phyloP scores from a whole-genome alignment of 2,329 filamentous ascomycete species.

The Ceratocystis variospora region DNA sequence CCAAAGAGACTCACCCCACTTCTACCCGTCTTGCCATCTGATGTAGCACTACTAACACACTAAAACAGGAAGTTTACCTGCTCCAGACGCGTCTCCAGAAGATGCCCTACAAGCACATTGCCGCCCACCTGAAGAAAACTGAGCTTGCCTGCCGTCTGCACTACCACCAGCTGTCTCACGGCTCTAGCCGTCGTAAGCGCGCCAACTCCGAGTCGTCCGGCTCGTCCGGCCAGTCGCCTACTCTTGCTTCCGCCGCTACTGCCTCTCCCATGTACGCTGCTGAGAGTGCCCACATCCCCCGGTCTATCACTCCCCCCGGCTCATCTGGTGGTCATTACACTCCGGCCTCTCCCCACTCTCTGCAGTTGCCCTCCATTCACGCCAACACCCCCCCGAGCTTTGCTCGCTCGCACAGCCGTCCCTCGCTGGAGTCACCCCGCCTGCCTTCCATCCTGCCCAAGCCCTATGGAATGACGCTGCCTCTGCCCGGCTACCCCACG shows the following conservation, averaged over 20 bases:
- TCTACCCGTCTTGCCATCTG: background rate
- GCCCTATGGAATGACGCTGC: slow-evolving; percentile 40
- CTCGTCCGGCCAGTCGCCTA: slow-evolving; percentile 40
- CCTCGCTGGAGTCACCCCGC: slow-evolving; percentile 32
- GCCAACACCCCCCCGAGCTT: slow-evolving; percentile 20
- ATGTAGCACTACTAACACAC: background rate
- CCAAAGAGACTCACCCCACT: slow-evolving; percentile 2
- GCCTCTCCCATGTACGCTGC: slow-evolving; percentile 32
- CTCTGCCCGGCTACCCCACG: slow-evolving; percentile 29
- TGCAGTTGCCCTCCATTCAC: slow-evolving; percentile 41
- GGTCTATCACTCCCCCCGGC: slow-evolving; percentile 36
- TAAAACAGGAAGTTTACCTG: slow-evolving; percentile 62
- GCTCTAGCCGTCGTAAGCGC: slow-evolving; percentile 66
- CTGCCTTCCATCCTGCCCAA: slow-evolving; percentile 53
- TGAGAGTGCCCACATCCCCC: slow-evolving; percentile 31
- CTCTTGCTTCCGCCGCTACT: slow-evolving; percentile 34
- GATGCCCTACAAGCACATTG: slow-evolving; percentile 86
- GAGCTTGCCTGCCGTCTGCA: slow-evolving; percentile 77
- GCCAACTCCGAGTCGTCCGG: slow-evolving; percentile 55
- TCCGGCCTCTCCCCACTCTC: slow-evolving; percentile 26
- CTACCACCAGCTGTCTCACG: slow-evolving; percentile 74
- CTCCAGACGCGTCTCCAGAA: slow-evolving; percentile 73
- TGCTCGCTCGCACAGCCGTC: slow-evolving; percentile 7
- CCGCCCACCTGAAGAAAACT: slow-evolving; percentile 72
- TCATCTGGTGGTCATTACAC: slow-evolving; percentile 31